Percentiles rank a stretch among this genome's conserved stretches.
phyloP scores from a whole-genome alignment of 305 asterid species.

The Fraxinus nigra region DNA sequence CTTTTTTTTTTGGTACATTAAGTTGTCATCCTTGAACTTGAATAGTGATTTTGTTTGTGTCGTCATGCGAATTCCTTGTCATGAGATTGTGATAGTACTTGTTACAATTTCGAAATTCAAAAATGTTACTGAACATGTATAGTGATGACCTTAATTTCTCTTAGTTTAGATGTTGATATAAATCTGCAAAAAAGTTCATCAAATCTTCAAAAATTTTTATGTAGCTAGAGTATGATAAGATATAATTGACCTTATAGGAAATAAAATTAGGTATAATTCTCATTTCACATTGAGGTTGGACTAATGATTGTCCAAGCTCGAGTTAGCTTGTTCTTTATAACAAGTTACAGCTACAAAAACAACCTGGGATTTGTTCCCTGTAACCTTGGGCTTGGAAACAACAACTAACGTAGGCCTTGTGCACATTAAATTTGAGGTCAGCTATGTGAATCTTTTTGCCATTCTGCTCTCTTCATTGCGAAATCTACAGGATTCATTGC shows the following conservation, averaged over 20 bases:
- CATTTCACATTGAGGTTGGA: not conserved
- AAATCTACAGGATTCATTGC: not conserved
- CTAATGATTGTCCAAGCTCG: no score
- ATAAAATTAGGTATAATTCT: not conserved
- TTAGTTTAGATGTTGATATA: not conserved
- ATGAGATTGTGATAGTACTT: not conserved
- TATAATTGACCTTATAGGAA: not conserved
- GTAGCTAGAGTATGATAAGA: not conserved
- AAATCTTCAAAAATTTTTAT: not conserved
- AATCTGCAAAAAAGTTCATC: not conserved
- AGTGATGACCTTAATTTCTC: not conserved
- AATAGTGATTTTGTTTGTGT: not conserved
- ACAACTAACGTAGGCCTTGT: not conserved
- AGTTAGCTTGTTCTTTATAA: no score
- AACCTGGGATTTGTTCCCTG: no score
- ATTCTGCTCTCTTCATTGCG: not conserved
- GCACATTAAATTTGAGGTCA: not conserved
- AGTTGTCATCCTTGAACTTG: not conserved
- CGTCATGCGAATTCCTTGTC: not conserved
- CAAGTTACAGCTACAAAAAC: no score
- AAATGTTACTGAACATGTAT: not conserved
- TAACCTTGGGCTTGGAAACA: no score
- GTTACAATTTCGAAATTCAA: not conserved
- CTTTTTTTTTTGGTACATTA: not conserved
- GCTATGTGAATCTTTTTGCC: not conserved